These are phyloP conservation scores for Aspergillus biplanus DNA, from an alignment of 495 filamentous ascomycete species.

Conservation along the genomic window DNA sequence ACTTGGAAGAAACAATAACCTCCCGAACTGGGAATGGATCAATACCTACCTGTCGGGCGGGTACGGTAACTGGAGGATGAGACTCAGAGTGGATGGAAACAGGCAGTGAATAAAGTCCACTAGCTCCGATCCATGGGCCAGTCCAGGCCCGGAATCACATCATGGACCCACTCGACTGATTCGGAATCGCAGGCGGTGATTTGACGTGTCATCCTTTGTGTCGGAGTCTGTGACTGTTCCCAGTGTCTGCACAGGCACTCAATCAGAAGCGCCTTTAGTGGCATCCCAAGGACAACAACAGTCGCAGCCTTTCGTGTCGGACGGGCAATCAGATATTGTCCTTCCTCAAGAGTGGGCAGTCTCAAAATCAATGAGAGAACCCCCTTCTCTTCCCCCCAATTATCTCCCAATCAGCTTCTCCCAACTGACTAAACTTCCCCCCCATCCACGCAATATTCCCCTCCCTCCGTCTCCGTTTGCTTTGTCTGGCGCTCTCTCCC, in stretches of 20 bases:
- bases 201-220: constrained; percentile 23
- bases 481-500: not conserved
- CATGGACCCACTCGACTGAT: constrained; percentile 22
- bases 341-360: too few relatives aligned
- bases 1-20: too few relatives aligned
- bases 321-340: constrained; percentile 1
- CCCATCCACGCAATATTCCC: constrained; percentile 19
- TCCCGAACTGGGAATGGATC: too few relatives aligned
- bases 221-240: not conserved
- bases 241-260: not conserved
- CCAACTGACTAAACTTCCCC: constrained; percentile 1
- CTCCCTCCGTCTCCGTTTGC: constrained; percentile 1
- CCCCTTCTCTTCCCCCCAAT: not conserved
- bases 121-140: constrained; percentile 21
- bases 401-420: not conserved
- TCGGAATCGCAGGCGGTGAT: constrained; percentile 22
- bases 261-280: not conserved
- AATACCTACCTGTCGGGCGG: too few relatives aligned
- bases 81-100: not conserved
- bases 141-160: constrained; percentile 31
- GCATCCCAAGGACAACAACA: not conserved
- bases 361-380: not conserved
- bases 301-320: not conserved
- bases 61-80: constrained; percentile 3
- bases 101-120: constrained; percentile 1